Conservation (phyloP, 2,329 filamentous ascomycete genomes). For the Xylaria sp. region DNA sequence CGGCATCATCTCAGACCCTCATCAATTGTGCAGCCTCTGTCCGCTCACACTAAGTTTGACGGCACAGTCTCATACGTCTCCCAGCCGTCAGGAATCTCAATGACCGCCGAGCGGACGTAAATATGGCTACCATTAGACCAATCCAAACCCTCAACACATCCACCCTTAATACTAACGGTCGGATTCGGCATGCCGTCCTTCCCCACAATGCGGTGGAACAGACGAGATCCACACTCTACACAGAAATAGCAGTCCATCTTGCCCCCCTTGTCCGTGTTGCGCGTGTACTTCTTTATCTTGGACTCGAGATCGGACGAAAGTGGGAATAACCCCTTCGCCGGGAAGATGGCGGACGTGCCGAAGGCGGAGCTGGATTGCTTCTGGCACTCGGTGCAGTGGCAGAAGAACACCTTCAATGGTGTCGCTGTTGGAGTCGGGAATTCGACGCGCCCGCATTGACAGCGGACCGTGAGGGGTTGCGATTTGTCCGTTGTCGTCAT, state of each 20-base stretch:
- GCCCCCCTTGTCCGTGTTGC: constrained; percentile 54
- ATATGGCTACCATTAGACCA: constrained; percentile 57
- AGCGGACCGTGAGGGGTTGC: constrained; percentile 46
- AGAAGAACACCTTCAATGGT: constrained; percentile 54
- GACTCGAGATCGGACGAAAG: constrained; percentile 48
- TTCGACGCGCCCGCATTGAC: constrained; percentile 54
- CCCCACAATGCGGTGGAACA: constrained; percentile 57
- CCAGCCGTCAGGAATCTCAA: constrained; percentile 55
- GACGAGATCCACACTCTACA: constrained; percentile 55
- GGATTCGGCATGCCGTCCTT: constrained; percentile 51
- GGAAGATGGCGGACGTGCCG: constrained; percentile 58
- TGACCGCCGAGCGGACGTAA: constrained; percentile 56
- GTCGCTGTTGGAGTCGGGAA: constrained; percentile 51
- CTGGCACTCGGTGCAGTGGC: constrained; percentile 59
- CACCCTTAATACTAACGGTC: constrained; percentile 59
- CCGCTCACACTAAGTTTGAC: not conserved
- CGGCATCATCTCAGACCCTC: not conserved
- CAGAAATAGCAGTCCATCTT: constrained; percentile 55
- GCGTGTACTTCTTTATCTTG: constrained; percentile 52
- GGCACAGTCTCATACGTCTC: constrained; percentile 46
- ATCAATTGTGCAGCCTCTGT: not conserved
- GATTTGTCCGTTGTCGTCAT: constrained; percentile 8
- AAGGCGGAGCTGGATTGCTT: constrained; percentile 59
- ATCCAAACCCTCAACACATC: constrained; percentile 55
- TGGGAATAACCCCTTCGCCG: constrained; percentile 54